These are phyloP conservation scores for Aspergillus ostianus DNA, from an alignment of 495 filamentous ascomycete genomes.

Conservation along the genomic window DNA sequence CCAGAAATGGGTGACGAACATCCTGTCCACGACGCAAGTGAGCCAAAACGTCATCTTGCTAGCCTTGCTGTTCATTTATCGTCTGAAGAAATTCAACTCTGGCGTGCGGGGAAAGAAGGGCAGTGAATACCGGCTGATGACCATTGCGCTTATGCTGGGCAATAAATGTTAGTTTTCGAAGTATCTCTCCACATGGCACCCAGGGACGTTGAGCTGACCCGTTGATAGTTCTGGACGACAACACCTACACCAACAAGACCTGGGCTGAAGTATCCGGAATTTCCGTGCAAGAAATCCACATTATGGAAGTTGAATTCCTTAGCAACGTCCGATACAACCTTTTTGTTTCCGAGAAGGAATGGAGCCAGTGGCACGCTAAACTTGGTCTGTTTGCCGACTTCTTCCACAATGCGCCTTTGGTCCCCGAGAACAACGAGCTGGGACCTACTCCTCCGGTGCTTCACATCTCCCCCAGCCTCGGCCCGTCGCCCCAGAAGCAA, in stretches of 20 bases:
- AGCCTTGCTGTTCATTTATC: constrained; percentile 88
- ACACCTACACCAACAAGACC: constrained; percentile 99
- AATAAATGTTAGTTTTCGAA: constrained; percentile 78
- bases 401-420: constrained; percentile 62
- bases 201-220: constrained; percentile 25
- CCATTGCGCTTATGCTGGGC: constrained; percentile 94
- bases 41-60: constrained; percentile 93
- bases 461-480: constrained; percentile 32
- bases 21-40: constrained; percentile 92
- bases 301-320: constrained; percentile 99
- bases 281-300: constrained; percentile 90
- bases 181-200: background rate
- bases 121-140: constrained; percentile 93
- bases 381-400: constrained; percentile 76
- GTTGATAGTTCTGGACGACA: constrained; percentile 82
- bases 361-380: constrained; percentile 81
- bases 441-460: constrained; percentile 21
- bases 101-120: constrained; percentile 84
- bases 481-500: constrained; percentile 26
- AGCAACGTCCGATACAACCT: constrained; percentile 98
- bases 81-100: constrained; percentile 86
- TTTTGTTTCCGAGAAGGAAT: constrained; percentile 76
- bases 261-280: constrained; percentile 99
- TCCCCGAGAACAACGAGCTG: constrained; percentile 28
- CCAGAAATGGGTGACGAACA: constrained; percentile 88